Conservation (phyloP, 495 filamentous ascomycete species). For the Penicillium macrosclerotiorum region DNA sequence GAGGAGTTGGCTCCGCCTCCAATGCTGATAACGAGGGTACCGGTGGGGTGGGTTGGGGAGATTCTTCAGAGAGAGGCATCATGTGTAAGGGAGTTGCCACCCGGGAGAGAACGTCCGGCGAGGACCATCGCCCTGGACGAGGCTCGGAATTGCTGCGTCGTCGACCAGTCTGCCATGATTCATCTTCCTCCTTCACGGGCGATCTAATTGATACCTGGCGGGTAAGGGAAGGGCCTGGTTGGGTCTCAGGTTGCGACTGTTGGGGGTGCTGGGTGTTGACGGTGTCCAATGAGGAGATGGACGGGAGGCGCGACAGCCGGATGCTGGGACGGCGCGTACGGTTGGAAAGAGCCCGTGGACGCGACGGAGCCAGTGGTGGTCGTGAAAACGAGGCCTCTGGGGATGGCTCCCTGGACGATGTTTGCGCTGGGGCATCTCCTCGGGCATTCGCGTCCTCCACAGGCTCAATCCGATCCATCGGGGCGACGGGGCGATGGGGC, state of each 20-base stretch:
- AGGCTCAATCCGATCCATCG: slow-evolving; percentile 47
- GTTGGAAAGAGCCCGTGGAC: slow-evolving; percentile 15
- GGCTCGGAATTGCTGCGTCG: slow-evolving; percentile 50
- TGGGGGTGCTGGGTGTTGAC: slow-evolving; percentile 10
- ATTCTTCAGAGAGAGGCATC: slow-evolving; percentile 39
- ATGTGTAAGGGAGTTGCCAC: slow-evolving; percentile 35
- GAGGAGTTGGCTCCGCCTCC: background rate
- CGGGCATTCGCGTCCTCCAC: slow-evolving; percentile 19
- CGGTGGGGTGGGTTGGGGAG: slow-evolving; percentile 22
- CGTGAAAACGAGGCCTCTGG: slow-evolving; percentile 12
- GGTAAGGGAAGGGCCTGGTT: slow-evolving; percentile 3
- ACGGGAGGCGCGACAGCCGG: slow-evolving; percentile 36
- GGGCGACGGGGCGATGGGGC: background rate
- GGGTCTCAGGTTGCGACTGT: slow-evolving; percentile 2
- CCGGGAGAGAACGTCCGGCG: slow-evolving; percentile 31
- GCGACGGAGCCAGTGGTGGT: slow-evolving; percentile 7
- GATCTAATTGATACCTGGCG: slow-evolving; percentile 16
- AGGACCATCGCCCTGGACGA: slow-evolving; percentile 39
- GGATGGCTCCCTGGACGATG: slow-evolving; percentile 9
- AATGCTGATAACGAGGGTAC: too few species aligned
- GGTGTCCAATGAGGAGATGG: slow-evolving; percentile 19
- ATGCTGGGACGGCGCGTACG: slow-evolving; percentile 41
- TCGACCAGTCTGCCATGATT: slow-evolving; percentile 31
- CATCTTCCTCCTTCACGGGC: slow-evolving; percentile 28
- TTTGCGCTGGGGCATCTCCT: slow-evolving; percentile 5